Base-by-base conservation (phyloP, 441 rosid species). In the Populus hybrid region DNA sequence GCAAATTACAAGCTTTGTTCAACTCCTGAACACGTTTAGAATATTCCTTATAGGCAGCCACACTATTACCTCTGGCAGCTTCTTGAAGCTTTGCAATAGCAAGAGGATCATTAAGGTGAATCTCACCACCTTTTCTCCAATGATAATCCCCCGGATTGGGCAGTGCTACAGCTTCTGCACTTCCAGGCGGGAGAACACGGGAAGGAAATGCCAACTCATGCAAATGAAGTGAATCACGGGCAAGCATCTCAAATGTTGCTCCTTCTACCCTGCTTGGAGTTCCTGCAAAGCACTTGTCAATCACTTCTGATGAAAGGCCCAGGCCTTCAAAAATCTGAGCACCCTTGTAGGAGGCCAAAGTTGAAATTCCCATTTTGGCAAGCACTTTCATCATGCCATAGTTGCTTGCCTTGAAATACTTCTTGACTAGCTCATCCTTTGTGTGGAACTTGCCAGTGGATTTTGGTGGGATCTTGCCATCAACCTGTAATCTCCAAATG, bases 371-470 rank as follows among this genome's bases (percentile, higher is more conserved):
- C 99, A 97, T 97, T 82, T 95, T 97, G 32, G 99, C 99, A 69
- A 97, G 98, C 80, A 97, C 99, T 87, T 97, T 97, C 99, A 97
- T 97, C 99, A 97, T 97, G 76, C 99, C 99, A 79, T 95, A 97
- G 86, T 87, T 94, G 87, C 99, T 97, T 70, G 99, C 99, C 84
- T 93, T 95, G 86, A 92, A 97, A 86, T 95, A 97, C 87, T 89
- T 95, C 84, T 92, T 93, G 63, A 95, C 92, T 81, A 95, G 88
- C 84, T 95, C 99, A 26, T 86, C 91, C 91, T 94, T 93, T 24
- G 96, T 91, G 83, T 84, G 91, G 84, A 95, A 90, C 72, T 89
- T 94, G 10, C 99, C 99, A n/a, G 77, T 87, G 73, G 96, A 87
- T 84, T 93, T 94, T 20, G 97, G 94, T 57, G 98, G 98, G 81